phyloP scores from a whole-genome alignment of 2,329 filamentous ascomycete species.

The Aspergillus awamori region DNA sequence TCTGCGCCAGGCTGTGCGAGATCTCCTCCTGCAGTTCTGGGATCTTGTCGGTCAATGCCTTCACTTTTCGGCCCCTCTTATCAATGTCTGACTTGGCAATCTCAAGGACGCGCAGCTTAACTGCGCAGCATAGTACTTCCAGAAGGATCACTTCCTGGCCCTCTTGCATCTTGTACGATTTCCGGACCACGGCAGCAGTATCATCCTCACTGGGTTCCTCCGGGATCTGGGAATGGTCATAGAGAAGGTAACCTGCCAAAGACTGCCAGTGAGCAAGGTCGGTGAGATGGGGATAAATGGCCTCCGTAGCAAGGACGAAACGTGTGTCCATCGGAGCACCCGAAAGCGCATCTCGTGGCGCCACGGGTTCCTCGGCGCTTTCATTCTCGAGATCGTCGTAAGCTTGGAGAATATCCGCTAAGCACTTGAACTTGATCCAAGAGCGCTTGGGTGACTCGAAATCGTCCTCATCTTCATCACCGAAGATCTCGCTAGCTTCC shows the following conservation, averaged over 20 bases:
- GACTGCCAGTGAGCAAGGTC: conserved; percentile 87
- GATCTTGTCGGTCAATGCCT: conserved; percentile 62
- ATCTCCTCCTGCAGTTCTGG: conserved; percentile 75
- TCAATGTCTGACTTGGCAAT: conserved; percentile 63
- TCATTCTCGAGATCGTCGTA: conserved; percentile 70
- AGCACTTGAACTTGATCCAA: conserved; percentile 90
- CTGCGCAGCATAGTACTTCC: conserved; percentile 81
- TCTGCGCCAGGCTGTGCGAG: conserved; percentile 72
- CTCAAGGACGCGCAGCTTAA: conserved; percentile 72
- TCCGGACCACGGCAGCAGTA: conserved; percentile 66
- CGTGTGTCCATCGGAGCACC: conserved; percentile 73
- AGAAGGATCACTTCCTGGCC: conserved; percentile 83
- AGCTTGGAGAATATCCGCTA: conserved; percentile 78
- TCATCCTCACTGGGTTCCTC: conserved; percentile 58
- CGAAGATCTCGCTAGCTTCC: conserved; percentile 73
- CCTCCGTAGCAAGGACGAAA: conserved; percentile 82
- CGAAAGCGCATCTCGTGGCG: conserved; percentile 52
- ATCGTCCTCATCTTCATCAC: conserved; percentile 70
- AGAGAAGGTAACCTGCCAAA: conserved; percentile 85
- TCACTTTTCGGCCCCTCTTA: conserved; percentile 59
- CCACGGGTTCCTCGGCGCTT: conserved; percentile 26
- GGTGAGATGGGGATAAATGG: conserved; percentile 77
- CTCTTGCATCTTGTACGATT: conserved; percentile 71
- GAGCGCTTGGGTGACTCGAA: conserved; percentile 74
- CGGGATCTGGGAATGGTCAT: conserved; percentile 76